phyloP scores from a whole-genome alignment of 2,329 filamentous ascomycete species.

The Trichoderma sp. region DNA sequence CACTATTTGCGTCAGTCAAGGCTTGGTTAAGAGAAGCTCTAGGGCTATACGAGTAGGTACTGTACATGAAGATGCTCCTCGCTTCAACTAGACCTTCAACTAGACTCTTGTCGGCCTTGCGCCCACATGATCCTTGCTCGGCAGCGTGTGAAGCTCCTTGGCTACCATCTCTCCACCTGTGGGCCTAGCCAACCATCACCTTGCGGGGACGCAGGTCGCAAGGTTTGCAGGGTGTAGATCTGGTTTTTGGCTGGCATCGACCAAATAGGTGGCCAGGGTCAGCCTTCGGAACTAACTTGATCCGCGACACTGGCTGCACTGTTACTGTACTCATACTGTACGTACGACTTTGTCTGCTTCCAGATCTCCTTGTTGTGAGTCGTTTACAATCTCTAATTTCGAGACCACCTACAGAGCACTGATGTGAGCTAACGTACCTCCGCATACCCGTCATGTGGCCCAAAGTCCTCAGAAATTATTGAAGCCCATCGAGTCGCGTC shows the following conservation, averaged over 20 bases:
- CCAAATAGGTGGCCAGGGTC: slow-evolving; percentile 9
- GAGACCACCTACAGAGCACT: not conserved
- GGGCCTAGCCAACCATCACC: not conserved
- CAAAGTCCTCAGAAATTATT: not conserved
- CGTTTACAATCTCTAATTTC: not conserved
- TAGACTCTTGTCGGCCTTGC: not conserved
- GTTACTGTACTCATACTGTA: not conserved
- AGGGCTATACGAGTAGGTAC: not conserved
- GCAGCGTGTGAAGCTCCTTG: not conserved
- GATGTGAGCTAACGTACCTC: not conserved
- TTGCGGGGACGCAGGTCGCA: slow-evolving; percentile 5
- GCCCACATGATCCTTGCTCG: slow-evolving; percentile 1
- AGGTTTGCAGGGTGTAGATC: slow-evolving; percentile 26
- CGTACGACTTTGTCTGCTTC: not conserved
- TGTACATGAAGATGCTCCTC: not conserved
- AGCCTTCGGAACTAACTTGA: slow-evolving; percentile 17
- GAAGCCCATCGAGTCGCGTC: not conserved
- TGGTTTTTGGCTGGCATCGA: slow-evolving; percentile 37
- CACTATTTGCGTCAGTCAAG: not conserved
- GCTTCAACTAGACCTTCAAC: not conserved
- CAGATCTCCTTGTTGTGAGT: not conserved
- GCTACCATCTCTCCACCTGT: not conserved
- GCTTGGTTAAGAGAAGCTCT: not conserved
- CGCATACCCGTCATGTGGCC: not conserved
- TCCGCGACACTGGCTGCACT: slow-evolving; percentile 14